Conservation (phyloP, 352 stramenopile species). For the Phytophthora fragariae region DNA sequence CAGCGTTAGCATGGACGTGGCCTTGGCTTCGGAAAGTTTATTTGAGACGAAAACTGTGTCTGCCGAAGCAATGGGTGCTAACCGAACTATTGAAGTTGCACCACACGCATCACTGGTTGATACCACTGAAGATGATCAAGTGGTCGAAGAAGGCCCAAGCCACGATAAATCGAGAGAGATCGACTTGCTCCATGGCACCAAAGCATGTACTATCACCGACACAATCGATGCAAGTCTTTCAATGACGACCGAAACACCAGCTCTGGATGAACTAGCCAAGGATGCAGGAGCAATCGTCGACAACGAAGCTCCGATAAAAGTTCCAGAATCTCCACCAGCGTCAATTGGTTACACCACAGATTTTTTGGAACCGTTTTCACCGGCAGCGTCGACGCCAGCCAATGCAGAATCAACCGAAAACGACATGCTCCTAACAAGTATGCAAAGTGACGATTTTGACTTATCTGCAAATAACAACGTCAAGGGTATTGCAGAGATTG, state of each 20-base stretch:
- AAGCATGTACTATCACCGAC: not conserved
- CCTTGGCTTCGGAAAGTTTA: not conserved
- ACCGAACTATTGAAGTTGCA: slow-evolving; percentile 3
- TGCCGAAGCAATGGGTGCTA: not conserved
- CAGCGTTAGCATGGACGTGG: not conserved
- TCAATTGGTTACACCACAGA: slow-evolving; percentile 12
- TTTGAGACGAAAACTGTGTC: slow-evolving; percentile 4
- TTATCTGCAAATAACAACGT: slow-evolving; percentile 11
- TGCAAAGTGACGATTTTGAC: slow-evolving; percentile 43
- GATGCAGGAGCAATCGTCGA: not conserved
- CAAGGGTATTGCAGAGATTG: slow-evolving; percentile 6
- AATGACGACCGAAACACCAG: not conserved
- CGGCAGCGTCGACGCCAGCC: not conserved
- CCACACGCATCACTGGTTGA: not conserved
- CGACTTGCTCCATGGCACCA: not conserved
- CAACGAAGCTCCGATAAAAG: not conserved
- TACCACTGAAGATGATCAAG: not conserved
- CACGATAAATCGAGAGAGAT: not conserved
- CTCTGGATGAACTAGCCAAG: not conserved
- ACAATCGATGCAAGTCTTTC: slow-evolving; percentile 1
- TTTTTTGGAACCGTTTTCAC: slow-evolving; percentile 15
- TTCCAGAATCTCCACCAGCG: not conserved
- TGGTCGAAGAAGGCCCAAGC: not conserved
- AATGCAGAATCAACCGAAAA: slow-evolving; percentile 12
- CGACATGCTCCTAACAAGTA: slow-evolving; percentile 35